Percentiles rank a stretch among this genome's conserved stretches.
Conservation (phyloP, 2,329 filamentous ascomycete species). For the Pleurostoma richardsiae region DNA sequence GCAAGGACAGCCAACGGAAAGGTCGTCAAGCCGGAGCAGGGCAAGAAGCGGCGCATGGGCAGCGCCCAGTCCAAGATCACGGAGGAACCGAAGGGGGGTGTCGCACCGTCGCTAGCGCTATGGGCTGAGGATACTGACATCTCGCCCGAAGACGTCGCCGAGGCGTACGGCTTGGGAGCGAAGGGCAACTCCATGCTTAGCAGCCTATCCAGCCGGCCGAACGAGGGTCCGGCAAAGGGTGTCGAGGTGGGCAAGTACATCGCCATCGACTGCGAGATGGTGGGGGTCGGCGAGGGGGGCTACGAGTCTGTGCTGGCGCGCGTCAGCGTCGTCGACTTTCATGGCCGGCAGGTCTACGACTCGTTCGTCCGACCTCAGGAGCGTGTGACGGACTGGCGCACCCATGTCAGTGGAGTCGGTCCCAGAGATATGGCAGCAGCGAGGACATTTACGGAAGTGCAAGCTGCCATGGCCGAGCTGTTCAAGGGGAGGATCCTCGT, state of each 20-base stretch:
- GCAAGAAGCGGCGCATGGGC: conserved; percentile 42
- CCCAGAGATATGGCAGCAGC: conserved; percentile 67
- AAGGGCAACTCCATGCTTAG: conserved; percentile 44
- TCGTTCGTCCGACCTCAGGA: conserved; percentile 79
- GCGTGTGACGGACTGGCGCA: conserved; percentile 85
- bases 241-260: conserved; percentile 83
- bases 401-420: conserved; percentile 75
- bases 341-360: conserved; percentile 89
- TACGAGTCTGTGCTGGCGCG: conserved; percentile 75
- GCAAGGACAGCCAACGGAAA: conserved; percentile 10
- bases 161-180: conserved; percentile 54
- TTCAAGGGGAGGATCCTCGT: conserved; percentile 69
- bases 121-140: conserved; percentile 59
- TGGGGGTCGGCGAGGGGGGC: conserved; percentile 71
- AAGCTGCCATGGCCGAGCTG: conserved; percentile 63
- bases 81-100: conserved; percentile 28
- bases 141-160: conserved; percentile 53
- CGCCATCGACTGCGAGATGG: conserved; percentile 97
- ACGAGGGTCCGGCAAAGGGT: conserved; percentile 56
- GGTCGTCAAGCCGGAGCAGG: background rate
- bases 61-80: conserved; percentile 40
- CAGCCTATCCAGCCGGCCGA: conserved; percentile 47
- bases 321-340: conserved; percentile 88
- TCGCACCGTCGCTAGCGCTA: conserved; percentile 50
- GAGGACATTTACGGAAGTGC: conserved; percentile 71